Evolutionary conservation across 495 filamentous ascomycete genomes (phyloP).

Genomic region (Penicillium canescens): DNA sequence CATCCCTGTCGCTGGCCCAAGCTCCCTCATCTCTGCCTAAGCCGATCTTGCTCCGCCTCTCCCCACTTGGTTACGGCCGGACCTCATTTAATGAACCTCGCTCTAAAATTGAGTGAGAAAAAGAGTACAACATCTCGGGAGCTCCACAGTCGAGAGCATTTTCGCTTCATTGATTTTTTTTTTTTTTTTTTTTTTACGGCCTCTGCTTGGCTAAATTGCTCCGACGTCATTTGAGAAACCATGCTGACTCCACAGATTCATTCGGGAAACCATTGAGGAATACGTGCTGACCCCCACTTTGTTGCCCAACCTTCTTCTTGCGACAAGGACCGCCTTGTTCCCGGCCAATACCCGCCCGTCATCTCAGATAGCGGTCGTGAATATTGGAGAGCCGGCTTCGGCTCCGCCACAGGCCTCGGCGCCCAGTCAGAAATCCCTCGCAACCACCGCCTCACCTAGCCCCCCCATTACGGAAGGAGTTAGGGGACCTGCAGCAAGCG

Average conservation of each 20-base stretch:
- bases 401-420: constrained; percentile 31
- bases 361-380: constrained; percentile 21
- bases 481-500: constrained; percentile 8
- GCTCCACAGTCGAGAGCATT: constrained; percentile 26
- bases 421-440: constrained; percentile 15
- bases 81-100: constrained; percentile 13
- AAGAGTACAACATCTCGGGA: constrained; percentile 14
- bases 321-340: constrained; percentile 71
- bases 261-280: constrained; percentile 67
- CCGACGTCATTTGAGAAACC: constrained; percentile 22
- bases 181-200: constrained; percentile 5
- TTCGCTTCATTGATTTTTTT: constrained; percentile 7
- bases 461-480: constrained; percentile 3
- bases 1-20: constrained; percentile 35
- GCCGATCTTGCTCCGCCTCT: constrained; percentile 30
- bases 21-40: constrained; percentile 31
- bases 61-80: constrained; percentile 22
- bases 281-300: constrained; percentile 65
- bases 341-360: constrained; percentile 66
- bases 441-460: constrained; percentile 2
- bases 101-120: constrained; percentile 7
- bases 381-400: constrained; percentile 21
- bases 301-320: constrained; percentile 72
- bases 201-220: constrained; percentile 8
- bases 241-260: constrained; percentile 58